Percentiles rank a stretch among this genome's conserved stretches.
Conservation (phyloP, 2,329 filamentous ascomycete species). For the Albifimbria verrucaria region DNA sequence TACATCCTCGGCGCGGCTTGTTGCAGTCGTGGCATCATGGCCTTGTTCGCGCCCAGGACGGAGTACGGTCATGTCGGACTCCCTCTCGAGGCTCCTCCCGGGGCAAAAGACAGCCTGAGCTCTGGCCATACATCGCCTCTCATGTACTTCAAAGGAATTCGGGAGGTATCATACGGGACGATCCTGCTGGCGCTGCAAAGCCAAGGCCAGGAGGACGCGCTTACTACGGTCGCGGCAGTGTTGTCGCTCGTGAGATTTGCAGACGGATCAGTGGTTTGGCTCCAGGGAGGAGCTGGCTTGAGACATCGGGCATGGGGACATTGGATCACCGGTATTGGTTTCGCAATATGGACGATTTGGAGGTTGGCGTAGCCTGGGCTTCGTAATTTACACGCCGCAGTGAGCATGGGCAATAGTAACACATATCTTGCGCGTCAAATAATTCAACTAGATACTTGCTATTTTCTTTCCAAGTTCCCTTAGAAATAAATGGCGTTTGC, state of each 20-base stretch:
- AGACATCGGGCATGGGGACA: slow-evolving; percentile 20
- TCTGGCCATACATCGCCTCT: slow-evolving; percentile 22
- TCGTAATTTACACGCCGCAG: too few species aligned
- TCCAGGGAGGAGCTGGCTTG: slow-evolving; percentile 20
- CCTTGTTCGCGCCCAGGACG: slow-evolving; percentile 14
- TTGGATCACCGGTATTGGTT: slow-evolving; percentile 20
- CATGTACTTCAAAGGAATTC: slow-evolving; percentile 31
- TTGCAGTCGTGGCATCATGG: slow-evolving; percentile 20
- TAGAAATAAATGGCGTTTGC: too few species aligned
- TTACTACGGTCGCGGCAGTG: slow-evolving; percentile 25
- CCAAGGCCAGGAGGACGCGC: slow-evolving; percentile 22
- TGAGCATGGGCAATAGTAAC: too few species aligned
- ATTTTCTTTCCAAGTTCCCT: too few species aligned
- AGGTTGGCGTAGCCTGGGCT: slow-evolving; percentile 13
- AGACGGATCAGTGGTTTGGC: slow-evolving; percentile 30
- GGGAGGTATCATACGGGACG: slow-evolving; percentile 29
- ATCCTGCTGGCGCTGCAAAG: slow-evolving; percentile 23
- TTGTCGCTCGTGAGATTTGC: slow-evolving; percentile 25
- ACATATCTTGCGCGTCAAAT: too few species aligned
- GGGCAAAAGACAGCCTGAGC: not conserved
- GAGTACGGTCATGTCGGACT: slow-evolving; percentile 22
- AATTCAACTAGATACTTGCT: too few species aligned
- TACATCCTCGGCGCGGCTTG: slow-evolving; percentile 20
- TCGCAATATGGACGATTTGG: slow-evolving; percentile 23
- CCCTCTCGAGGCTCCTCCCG: slow-evolving; percentile 11